These are phyloP conservation scores for Melastoma malabathricum DNA, from an alignment of 345 rosid species.

Conservation along the genomic window DNA sequence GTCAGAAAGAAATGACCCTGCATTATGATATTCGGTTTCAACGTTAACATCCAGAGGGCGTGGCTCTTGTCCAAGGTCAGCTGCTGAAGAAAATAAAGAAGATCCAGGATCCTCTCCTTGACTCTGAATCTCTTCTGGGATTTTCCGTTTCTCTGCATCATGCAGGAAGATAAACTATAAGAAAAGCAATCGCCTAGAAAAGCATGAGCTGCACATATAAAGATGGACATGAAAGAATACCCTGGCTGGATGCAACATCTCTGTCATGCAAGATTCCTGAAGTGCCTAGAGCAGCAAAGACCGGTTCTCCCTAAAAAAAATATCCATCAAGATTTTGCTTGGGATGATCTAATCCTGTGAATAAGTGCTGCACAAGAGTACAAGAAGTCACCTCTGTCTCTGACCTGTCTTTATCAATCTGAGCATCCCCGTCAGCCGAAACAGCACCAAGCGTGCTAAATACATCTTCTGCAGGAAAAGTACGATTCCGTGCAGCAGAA, in stretches of 20 bases:
- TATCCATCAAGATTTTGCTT: slow-evolving; percentile 12
- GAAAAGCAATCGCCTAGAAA: not conserved
- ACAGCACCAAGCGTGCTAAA: slow-evolving; percentile 5
- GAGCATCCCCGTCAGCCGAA: slow-evolving; percentile 9
- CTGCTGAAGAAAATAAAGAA: slow-evolving; percentile 7
- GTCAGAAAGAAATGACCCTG: slow-evolving; percentile 25
- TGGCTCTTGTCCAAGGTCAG: slow-evolving; percentile 14
- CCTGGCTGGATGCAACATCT: too few species aligned
- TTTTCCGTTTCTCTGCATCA: slow-evolving; percentile 17
- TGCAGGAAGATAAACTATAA: slow-evolving; percentile 17
- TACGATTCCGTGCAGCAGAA: slow-evolving; percentile 4
- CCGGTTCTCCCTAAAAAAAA: not conserved
- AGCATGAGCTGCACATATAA: too few species aligned
- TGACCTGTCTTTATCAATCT: slow-evolving; percentile 9
- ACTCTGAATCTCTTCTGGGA: slow-evolving; percentile 24
- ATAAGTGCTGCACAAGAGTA: slow-evolving; percentile 2
- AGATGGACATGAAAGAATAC: too few species aligned
- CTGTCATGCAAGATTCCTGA: too few species aligned
- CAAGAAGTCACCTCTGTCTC: slow-evolving; percentile 22
- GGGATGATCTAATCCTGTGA: slow-evolving; percentile 9
- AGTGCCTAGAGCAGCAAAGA: too few species aligned
- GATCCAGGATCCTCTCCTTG: slow-evolving; percentile 11
- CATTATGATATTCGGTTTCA: slow-evolving; percentile 15
- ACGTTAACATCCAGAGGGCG: slow-evolving; percentile 11
- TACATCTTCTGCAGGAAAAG: slow-evolving; percentile 7